These are phyloP conservation scores for Kwoniella mangroviensis DNA, from an alignment of 768 basidiomycete species.

Conservation along the genomic window DNA sequence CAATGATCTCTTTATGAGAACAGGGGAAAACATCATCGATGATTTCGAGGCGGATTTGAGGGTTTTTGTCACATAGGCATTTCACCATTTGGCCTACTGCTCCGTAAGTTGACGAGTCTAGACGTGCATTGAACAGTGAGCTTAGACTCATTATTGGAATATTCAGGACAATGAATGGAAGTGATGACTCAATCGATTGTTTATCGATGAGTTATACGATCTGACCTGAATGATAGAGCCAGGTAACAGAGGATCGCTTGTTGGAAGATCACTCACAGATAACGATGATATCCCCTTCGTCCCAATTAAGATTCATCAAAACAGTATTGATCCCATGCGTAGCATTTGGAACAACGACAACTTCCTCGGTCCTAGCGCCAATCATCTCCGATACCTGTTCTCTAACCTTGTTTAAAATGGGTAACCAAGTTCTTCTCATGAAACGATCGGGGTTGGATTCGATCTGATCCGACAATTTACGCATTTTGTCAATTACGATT, in stretches of 20 bases:
- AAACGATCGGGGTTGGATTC: conserved; percentile 57
- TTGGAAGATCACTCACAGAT: conserved; percentile 59
- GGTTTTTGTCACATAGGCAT: conserved; percentile 65
- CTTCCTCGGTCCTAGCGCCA: conserved; percentile 53
- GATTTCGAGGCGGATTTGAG: conserved; percentile 64
- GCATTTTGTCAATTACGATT: conserved; percentile 52
- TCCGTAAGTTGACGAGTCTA: conserved; percentile 67
- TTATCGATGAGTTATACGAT: no score
- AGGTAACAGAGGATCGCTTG: not conserved
- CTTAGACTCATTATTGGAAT: no score
- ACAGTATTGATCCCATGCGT: conserved; percentile 72
- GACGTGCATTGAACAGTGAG: not conserved
- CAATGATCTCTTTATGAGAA: conserved; percentile 65
- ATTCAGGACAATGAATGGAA: no score
- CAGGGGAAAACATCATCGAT: conserved; percentile 66
- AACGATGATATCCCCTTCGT: conserved; percentile 70
- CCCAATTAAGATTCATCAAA: conserved; percentile 71
- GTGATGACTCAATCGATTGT: not conserved
- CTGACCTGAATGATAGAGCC: no score
- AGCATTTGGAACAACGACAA: conserved; percentile 63
- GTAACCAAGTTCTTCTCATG: conserved; percentile 51
- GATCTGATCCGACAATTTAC: conserved; percentile 43
- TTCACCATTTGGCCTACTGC: conserved; percentile 64
- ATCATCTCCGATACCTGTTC: conserved; percentile 51
- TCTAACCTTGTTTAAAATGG: conserved; percentile 49